These are phyloP conservation scores for Wallacemonas rigidus DNA, from an alignment of 208 protist species.

Conservation along the genomic window DNA sequence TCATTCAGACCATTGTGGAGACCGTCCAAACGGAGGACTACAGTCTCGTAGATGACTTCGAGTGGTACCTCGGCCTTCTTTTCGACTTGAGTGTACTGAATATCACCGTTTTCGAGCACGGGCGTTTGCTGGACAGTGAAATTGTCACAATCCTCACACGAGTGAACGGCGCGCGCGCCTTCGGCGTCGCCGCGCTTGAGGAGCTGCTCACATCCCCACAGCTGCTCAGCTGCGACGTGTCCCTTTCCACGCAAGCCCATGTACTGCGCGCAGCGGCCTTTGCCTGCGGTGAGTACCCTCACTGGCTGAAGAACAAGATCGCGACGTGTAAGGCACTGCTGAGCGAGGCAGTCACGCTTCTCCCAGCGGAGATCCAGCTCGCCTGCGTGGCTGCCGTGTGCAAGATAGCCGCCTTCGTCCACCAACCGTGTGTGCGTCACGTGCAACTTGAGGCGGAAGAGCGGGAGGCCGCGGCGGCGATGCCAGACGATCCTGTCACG, in stretches of 20 bases:
- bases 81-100: slow-evolving; percentile 84
- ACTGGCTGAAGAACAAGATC: slow-evolving; percentile 67
- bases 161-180: slow-evolving; percentile 89
- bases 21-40: slow-evolving; percentile 88
- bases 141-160: slow-evolving; percentile 94
- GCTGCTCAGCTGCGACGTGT: slow-evolving; percentile 44
- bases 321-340: slow-evolving; percentile 54
- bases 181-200: slow-evolving; percentile 66
- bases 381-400: slow-evolving; percentile 84
- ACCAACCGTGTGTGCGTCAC: slow-evolving; percentile 53
- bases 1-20: slow-evolving; percentile 89
- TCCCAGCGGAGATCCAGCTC: slow-evolving; percentile 84
- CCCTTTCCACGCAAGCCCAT: slow-evolving; percentile 64
- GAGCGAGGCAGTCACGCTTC: slow-evolving; percentile 32
- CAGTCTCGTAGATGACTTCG: slow-evolving; percentile 94
- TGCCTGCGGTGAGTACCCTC: slow-evolving; percentile 93
- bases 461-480: slow-evolving; percentile 35
- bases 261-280: slow-evolving; percentile 93
- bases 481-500: slow-evolving; percentile 22
- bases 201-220: slow-evolving; percentile 50
- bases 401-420: slow-evolving; percentile 87
- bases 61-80: slow-evolving; percentile 97
- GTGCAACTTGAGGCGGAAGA: slow-evolving; percentile 55
- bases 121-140: slow-evolving; percentile 87
- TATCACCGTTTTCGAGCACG: slow-evolving; percentile 69